Evolutionary conservation across 2,329 filamentous ascomycete genomes (phyloP).

Genomic region (Lasiodiplodia hormozganensis): DNA sequence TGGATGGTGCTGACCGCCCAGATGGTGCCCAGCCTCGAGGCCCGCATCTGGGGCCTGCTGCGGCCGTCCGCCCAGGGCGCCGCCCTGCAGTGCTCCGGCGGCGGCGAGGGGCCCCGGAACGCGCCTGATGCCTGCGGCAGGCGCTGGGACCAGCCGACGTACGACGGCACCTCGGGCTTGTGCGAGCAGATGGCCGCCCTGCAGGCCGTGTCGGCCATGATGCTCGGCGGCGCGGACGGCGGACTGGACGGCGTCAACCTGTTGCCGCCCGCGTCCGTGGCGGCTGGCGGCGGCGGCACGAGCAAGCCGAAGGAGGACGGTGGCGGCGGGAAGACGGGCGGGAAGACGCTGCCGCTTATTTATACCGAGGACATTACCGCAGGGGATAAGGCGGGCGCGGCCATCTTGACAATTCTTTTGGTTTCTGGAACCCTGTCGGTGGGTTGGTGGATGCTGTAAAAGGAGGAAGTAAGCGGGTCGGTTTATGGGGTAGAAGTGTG

Average conservation of each 20-base stretch:
- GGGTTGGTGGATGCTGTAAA: slow-evolving; percentile 35
- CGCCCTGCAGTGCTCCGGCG: slow-evolving; percentile 62
- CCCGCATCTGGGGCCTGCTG: slow-evolving; percentile 59
- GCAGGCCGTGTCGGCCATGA: slow-evolving; percentile 58
- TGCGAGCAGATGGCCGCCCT: slow-evolving; percentile 66
- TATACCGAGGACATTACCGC: slow-evolving; percentile 40
- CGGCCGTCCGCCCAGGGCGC: slow-evolving; percentile 61
- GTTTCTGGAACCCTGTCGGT: not conserved
- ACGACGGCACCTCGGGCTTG: slow-evolving; percentile 58
- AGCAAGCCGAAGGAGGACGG: slow-evolving; percentile 52
- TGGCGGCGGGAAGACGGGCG: slow-evolving; percentile 34
- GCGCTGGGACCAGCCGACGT: slow-evolving; percentile 48
- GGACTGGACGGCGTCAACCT: slow-evolving; percentile 29
- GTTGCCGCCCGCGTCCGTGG: slow-evolving; percentile 52
- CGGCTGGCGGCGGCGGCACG: slow-evolving; percentile 61
- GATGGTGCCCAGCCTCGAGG: slow-evolving; percentile 62
- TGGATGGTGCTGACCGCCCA: slow-evolving; percentile 63
- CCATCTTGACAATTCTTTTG: slow-evolving; percentile 31
- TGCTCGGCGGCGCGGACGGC: slow-evolving; percentile 39
- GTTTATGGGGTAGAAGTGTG: not conserved
- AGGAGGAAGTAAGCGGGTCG: not conserved
- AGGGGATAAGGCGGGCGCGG: slow-evolving; percentile 51
- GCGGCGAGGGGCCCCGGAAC: slow-evolving; percentile 38
- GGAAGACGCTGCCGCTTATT: not conserved
- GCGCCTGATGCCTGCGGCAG: slow-evolving; percentile 51